Evolutionary conservation across 2,329 filamentous ascomycete genomes (phyloP).

Genomic region (Aureobasidium pullulans): DNA sequence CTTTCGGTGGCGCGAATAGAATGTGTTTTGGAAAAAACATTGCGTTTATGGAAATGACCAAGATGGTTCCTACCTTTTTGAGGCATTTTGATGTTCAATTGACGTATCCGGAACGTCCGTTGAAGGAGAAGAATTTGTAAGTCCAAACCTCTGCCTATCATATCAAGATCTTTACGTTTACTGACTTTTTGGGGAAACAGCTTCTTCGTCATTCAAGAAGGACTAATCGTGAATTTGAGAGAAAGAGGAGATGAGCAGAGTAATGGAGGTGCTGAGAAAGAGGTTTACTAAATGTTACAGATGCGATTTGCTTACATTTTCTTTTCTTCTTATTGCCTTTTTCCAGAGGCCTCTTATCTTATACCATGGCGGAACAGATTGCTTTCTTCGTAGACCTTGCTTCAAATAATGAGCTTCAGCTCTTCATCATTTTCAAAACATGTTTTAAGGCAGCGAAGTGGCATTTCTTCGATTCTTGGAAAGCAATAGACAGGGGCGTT

Average conservation of each 20-base stretch:
- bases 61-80: slow-evolving; percentile 22
- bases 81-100: slow-evolving; percentile 6
- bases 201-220: slow-evolving; percentile 10
- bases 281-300: background rate
- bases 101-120: background rate
- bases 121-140: slow-evolving; percentile 6
- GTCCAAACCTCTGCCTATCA: background rate
- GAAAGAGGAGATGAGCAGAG: background rate
- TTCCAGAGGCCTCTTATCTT: too few species aligned
- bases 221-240: background rate
- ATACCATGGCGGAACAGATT: too few species aligned
- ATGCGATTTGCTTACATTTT: background rate
- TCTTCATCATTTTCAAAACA: too few species aligned
- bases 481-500: too few species aligned
- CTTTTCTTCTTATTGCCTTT: background rate
- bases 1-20: slow-evolving; percentile 41
- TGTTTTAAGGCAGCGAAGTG: too few species aligned
- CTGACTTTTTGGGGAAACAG: background rate
- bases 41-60: slow-evolving; percentile 44
- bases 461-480: too few species aligned
- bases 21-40: slow-evolving; percentile 43
- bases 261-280: slow-evolving; percentile 2
- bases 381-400: too few species aligned
- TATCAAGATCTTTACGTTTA: too few species aligned
- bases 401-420: too few species aligned